Evolutionary conservation across 345 rosid species (phyloP).

Genomic region (Eucalyptus leucophloia): DNA sequence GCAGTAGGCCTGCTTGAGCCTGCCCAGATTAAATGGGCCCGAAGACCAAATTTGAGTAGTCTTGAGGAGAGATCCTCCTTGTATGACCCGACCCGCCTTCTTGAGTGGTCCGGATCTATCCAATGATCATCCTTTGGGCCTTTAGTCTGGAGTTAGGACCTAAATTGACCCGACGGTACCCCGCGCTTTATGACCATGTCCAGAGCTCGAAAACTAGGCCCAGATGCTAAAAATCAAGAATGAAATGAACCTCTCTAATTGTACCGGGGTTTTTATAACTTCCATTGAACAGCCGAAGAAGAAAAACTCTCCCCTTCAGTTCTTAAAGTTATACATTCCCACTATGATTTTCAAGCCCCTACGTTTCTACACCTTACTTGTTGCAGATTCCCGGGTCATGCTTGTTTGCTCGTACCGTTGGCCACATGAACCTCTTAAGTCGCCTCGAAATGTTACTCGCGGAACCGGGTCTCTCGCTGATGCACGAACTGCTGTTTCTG

Average conservation of each 20-base stretch:
- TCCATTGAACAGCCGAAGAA: neutral
- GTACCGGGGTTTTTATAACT: neutral
- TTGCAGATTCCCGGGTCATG: neutral
- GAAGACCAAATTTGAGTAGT: neutral
- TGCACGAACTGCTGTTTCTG: conserved; percentile 13
- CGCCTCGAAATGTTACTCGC: conserved; percentile 8
- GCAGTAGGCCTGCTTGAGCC: neutral
- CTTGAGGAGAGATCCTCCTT: neutral
- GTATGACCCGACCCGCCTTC: neutral
- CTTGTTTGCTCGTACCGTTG: conserved; percentile 21
- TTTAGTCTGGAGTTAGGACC: neutral
- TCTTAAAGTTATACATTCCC: neutral
- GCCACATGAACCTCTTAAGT: conserved; percentile 58
- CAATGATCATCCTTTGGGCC: neutral
- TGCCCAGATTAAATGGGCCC: neutral
- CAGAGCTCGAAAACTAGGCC: neutral
- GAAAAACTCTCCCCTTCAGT: neutral
- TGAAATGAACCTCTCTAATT: neutral
- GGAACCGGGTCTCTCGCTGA: conserved; percentile 13
- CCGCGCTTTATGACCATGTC: neutral
- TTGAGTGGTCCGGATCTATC: neutral
- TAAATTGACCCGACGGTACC: neutral
- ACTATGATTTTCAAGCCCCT: neutral
- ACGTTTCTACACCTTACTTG: neutral
- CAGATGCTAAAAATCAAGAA: neutral